Base-by-base conservation (phyloP, 768 basidiomycete species). In the Tricholoma furcatifolium region DNA sequence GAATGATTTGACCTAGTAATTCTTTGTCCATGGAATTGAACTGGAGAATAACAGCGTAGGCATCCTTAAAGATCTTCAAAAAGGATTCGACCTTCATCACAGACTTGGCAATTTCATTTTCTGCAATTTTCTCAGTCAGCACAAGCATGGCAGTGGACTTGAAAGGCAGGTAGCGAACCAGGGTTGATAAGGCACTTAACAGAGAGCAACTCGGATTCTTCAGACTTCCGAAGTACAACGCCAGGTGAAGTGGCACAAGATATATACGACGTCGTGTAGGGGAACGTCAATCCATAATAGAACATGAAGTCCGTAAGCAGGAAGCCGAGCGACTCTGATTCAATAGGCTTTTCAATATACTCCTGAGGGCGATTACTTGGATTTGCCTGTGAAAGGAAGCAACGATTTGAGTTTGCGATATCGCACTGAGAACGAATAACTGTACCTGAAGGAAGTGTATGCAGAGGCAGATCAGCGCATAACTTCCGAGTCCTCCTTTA, bases 391-490 rank as follows among this genome's bases (percentile, higher is more conserved):
- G 9, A 15, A 31, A 44, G 23, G 14, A 45, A 2, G 50, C 43
- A 38, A 36, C 20, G 20, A 20, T 32, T 5, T 10, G 18, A 34
- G 42, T 23, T 18, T 32, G 48, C 10, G 18, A 20, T 45, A 21
- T 31, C 23, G 30, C 12, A 24, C n/a, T 40, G 49, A 50, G 49
- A 3, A 6, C 10, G 14, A 6, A 12, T 20, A 12, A 45, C 53
- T 74, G 20, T 31, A 86, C 87, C 73, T 90, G 84, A 10, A 91
- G 73, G 60, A 90, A 88, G 55, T 75, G 81, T 55, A 87, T 79
- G 35, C 79, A 81, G 64, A 90, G 70, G 60, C 80, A 82, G 23
- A 81, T 80, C 38, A 84, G 70, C 10, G 79, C 76, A 66, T 89
- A 90, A 67, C 84, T 85, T 27, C 86, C 82, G 18, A 90, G 59